Conservation (phyloP, 805 yeast genomes). For the Kregervanrija fluxuum region DNA sequence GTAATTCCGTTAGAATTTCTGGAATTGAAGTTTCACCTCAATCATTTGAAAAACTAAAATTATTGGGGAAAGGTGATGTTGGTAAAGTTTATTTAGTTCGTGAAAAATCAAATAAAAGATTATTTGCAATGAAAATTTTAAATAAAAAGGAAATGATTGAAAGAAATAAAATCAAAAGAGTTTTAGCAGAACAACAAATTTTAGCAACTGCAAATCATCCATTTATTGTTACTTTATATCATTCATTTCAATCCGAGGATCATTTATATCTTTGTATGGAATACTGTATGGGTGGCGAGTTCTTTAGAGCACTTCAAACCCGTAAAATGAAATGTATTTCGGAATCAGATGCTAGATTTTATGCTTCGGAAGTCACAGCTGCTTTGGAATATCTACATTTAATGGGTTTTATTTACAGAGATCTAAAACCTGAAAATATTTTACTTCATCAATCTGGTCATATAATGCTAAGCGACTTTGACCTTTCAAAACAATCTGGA, state of each 20-base stretch:
- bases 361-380: conserved; percentile 95
- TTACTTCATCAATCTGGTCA: conserved; percentile 94
- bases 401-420: conserved; percentile 96
- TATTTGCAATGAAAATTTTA: conserved; percentile 90
- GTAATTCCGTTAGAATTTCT: conserved; percentile 64
- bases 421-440: conserved; percentile 93
- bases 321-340: conserved; percentile 76
- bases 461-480: conserved; percentile 96
- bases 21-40: conserved; percentile 79
- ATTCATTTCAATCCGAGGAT: conserved; percentile 93
- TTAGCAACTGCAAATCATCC: conserved; percentile 95
- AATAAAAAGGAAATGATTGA: conserved; percentile 90
- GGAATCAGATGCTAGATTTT: conserved; percentile 86
- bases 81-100: conserved; percentile 92
- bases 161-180: conserved; percentile 90
- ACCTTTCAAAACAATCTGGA: conserved; percentile 82
- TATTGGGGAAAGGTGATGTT: conserved; percentile 96
- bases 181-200: conserved; percentile 94
- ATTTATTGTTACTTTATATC: conserved; percentile 91
- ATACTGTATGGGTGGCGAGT: conserved; percentile 99
- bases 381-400: conserved; percentile 92
- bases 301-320: conserved; percentile 91
- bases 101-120: conserved; percentile 64
- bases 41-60: conserved; percentile 80
- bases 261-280: conserved; percentile 93